Conservation (phyloP, 2,329 filamentous ascomycete species). For the Hypomyces perniciosus region DNA sequence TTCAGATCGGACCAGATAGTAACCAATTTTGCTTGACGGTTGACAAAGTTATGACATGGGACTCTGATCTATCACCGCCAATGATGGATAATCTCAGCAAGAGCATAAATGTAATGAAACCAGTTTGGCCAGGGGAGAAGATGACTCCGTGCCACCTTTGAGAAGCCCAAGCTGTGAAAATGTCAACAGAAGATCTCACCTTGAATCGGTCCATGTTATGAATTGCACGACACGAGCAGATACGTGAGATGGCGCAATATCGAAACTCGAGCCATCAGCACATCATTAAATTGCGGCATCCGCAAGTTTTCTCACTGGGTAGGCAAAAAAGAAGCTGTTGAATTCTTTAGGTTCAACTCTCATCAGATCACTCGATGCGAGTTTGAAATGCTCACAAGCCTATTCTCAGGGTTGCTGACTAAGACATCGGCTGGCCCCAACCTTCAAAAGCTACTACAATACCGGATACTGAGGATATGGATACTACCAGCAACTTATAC, state of each 20-base stretch:
- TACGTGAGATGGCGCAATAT: neutral
- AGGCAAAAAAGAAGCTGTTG: no score
- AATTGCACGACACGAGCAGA: conserved; percentile 8
- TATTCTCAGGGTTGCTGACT: conserved; percentile 17
- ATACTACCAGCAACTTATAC: no score
- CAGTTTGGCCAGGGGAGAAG: no score
- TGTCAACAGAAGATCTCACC: conserved; percentile 10
- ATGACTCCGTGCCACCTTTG: no score
- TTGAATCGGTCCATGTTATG: conserved; percentile 19
- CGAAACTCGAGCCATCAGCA: neutral
- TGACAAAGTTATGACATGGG: no score
- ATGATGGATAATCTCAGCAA: neutral
- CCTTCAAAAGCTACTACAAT: neutral
- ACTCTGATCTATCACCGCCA: neutral
- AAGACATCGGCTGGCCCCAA: conserved; percentile 10
- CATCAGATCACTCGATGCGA: neutral
- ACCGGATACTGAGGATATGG: no score
- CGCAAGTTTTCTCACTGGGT: no score
- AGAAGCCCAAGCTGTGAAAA: neutral
- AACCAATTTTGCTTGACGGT: no score
- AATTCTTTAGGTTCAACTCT: neutral
- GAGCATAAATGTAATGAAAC: no score
- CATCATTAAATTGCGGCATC: neutral
- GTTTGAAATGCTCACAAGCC: conserved; percentile 11
- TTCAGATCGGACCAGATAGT: no score